Conservation (phyloP, 495 filamentous ascomycete species). For the Penicillium parvum region DNA sequence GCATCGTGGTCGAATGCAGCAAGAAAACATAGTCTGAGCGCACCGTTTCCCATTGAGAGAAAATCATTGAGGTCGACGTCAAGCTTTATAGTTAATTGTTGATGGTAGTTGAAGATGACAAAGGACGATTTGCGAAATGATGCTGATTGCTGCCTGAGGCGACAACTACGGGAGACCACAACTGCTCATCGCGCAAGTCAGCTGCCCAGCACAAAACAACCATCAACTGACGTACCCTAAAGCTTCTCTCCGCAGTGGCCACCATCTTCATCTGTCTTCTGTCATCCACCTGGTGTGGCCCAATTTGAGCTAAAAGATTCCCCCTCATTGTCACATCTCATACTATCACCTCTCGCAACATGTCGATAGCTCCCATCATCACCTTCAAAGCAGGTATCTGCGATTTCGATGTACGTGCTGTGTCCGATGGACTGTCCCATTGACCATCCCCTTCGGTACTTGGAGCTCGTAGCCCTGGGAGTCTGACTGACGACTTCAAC, state of each 20-base stretch:
- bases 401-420: constrained; percentile 67
- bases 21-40: too few species aligned
- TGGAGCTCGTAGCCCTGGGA: neutral
- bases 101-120: too few species aligned
- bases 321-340: neutral
- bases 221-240: constrained; percentile 38
- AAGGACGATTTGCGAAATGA: too few species aligned
- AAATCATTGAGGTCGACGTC: too few species aligned
- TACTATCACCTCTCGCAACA: constrained; percentile 29
- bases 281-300: constrained; percentile 9
- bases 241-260: constrained; percentile 16
- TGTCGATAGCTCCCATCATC: constrained; percentile 82
- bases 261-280: constrained; percentile 2
- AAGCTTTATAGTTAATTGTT: too few species aligned
- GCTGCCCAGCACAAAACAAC: constrained; percentile 26
- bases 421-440: constrained; percentile 4
- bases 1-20: too few species aligned
- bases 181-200: constrained; percentile 21
- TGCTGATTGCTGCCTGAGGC: constrained; percentile 13
- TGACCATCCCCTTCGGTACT: neutral
- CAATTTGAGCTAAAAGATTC: constrained; percentile 1
- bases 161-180: constrained; percentile 10
- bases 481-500: constrained; percentile 10
- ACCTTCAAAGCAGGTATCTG: constrained; percentile 97
- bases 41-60: too few species aligned